A percentile compares a stretch with the other conserved stretches of the same genome.
phyloP scores from a whole-genome alignment of 1,284 basidiomycete genomes.

The Sphaerobolus stellatus region DNA sequence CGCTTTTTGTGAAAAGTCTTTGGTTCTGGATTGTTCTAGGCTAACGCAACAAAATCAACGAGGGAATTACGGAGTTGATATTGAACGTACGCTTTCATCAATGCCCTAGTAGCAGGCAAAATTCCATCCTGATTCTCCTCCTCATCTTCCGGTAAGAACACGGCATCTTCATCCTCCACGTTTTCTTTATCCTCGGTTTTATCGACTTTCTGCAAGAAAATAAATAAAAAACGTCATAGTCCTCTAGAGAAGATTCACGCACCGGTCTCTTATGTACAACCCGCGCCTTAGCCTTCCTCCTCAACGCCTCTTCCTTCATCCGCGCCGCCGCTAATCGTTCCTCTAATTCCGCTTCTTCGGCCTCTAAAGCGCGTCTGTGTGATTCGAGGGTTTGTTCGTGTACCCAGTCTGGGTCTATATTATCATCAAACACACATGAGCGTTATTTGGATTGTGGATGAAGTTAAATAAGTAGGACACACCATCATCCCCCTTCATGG shows the following conservation, averaged over 20 bases:
- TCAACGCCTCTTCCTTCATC: conserved; percentile 60
- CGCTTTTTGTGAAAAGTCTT: conserved; percentile 14
- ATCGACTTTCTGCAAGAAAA: conserved; percentile 22
- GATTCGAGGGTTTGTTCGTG: conserved; percentile 72
- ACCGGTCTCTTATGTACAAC: conserved; percentile 59
- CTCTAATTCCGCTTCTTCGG: conserved; percentile 62
- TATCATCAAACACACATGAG: conserved; percentile 2
- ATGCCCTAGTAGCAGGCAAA: conserved; percentile 73
- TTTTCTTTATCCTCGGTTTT: conserved; percentile 28
- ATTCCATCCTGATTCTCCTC: conserved; percentile 54
- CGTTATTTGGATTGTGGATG: neutral
- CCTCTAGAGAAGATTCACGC: conserved; percentile 20
- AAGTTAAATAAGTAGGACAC: neutral
- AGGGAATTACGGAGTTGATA: conserved; percentile 2
- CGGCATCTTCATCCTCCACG: conserved; percentile 42
- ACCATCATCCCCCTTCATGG: conserved; percentile 37
- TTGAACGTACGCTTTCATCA: conserved; percentile 72
- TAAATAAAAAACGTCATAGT: conserved; percentile 6
- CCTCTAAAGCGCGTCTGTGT: conserved; percentile 61
- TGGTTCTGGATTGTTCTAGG: conserved; percentile 5
- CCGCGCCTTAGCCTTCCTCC: conserved; percentile 53
- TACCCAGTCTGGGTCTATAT: conserved; percentile 75
- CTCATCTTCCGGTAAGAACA: conserved; percentile 63
- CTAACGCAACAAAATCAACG: conserved; percentile 4
- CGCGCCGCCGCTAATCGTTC: conserved; percentile 59